These are phyloP conservation scores for Fusarium temperatum DNA, from an alignment of 2,329 filamentous ascomycete species.

Conservation along the genomic window DNA sequence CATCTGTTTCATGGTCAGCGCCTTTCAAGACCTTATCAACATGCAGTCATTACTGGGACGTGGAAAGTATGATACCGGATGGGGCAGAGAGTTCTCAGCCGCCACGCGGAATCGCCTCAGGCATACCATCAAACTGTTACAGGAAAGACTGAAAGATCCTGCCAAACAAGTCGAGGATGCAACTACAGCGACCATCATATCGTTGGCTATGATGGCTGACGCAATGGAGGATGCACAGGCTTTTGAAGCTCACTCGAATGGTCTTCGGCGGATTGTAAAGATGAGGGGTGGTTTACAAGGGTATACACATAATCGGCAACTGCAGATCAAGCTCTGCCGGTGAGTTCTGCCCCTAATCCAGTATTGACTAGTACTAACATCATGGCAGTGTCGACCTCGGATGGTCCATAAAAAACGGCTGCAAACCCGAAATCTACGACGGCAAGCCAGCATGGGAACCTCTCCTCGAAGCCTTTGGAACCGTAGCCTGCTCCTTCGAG, in stretches of 20 bases:
- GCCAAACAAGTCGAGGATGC: slow-evolving; percentile 28
- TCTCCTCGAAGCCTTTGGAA: slow-evolving; percentile 1
- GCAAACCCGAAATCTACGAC: slow-evolving; percentile 36
- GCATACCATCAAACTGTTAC: slow-evolving; percentile 27
- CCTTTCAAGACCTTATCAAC: slow-evolving; percentile 28
- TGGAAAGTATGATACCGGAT: not conserved
- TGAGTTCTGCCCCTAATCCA: not conserved
- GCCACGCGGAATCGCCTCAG: slow-evolving; percentile 21
- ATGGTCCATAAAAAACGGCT: slow-evolving; percentile 39
- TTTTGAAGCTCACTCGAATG: slow-evolving; percentile 35
- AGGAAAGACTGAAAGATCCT: slow-evolving; percentile 25
- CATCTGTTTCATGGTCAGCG: slow-evolving; percentile 38
- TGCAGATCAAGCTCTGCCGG: slow-evolving; percentile 45
- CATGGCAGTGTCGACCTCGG: slow-evolving; percentile 40
- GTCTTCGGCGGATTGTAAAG: slow-evolving; percentile 37
- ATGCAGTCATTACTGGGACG: not conserved
- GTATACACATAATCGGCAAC: slow-evolving; percentile 37
- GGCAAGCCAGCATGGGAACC: slow-evolving; percentile 33
- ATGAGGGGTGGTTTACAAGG: slow-evolving; percentile 40
- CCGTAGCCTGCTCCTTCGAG: not conserved
- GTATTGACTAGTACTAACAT: not conserved
- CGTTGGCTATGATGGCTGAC: slow-evolving; percentile 38
- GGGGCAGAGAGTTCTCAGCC: slow-evolving; percentile 11
- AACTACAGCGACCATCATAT: slow-evolving; percentile 32
- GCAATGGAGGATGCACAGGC: slow-evolving; percentile 27